Base-by-base conservation (phyloP, 129 eudicot species). In the Rutidosis leptorrhynchoides region DNA sequence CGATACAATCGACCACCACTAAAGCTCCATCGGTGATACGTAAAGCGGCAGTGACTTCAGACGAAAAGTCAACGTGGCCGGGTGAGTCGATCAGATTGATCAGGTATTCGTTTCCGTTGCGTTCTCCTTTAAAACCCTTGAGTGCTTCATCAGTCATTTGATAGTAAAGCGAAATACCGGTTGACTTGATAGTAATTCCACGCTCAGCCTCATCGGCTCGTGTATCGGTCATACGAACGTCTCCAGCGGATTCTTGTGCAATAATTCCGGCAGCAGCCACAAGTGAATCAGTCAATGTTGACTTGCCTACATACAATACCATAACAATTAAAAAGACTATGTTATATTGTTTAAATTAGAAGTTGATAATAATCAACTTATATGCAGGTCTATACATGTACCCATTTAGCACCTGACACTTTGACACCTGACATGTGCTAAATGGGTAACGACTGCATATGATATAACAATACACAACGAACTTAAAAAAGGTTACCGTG, bases 201-300 rank as follows among this genome's bases (percentile, higher is more conserved):
- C 90, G 85, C 48, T 87, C 95, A 16, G 90, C 95, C 58, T 87
- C 90, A 67, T 87, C 90, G 5, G 84, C 79, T 0, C 95, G 83
- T 16, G 88, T 87, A 72, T 87, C 90, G 1, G 95, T 87, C 95
- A 87, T 87, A 0, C 95, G 80, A 55, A 87, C 90, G 80, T 87
- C 95, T 23, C 88, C 95, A 48, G 88, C 87, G 32, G 65, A 75
- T 78, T 87, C 95, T 75, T 87, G 85, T 7, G 90, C 90, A 46
- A 84, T 87, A 48, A 87, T 87, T 65, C 95, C 95, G 55, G 95
- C 90, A 70, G 90, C 95, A 27, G 95, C 95, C 46, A 87, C 91
- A 17, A 87, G 85, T 33, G 95, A 87, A 67, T 84, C 90, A 0
- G 90, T 84, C 49, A 87, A 81, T 5, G 95, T 84, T 21, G 95